Conservation (phyloP, 441 rosid species). For the Geranium incanum region DNA sequence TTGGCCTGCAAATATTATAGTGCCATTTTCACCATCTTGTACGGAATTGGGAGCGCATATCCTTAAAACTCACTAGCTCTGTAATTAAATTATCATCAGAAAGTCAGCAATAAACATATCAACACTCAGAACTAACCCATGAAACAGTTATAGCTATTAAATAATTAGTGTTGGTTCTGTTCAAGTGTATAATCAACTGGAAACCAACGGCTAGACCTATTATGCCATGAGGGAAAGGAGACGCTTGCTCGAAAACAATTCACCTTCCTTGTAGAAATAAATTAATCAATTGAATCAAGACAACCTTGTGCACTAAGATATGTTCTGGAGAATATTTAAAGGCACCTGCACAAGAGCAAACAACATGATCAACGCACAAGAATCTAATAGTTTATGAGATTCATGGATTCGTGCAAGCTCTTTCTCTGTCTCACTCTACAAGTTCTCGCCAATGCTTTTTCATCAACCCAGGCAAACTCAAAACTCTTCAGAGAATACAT, state of each 20-base stretch:
- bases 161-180: neutral
- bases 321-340: neutral
- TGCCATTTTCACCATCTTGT: neutral
- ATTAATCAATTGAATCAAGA: neutral
- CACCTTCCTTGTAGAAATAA: neutral
- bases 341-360: constrained; percentile 4
- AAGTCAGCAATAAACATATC: neutral
- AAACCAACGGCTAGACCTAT: neutral
- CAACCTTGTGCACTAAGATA: neutral
- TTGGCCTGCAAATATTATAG: constrained; percentile 1
- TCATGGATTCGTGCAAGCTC: constrained; percentile 22
- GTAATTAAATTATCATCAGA: neutral
- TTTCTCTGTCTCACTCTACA: constrained; percentile 20
- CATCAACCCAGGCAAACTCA: constrained; percentile 29
- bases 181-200: neutral
- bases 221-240: neutral
- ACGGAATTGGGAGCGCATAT: neutral
- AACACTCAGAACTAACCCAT: neutral
- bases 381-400: neutral
- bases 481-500: constrained; percentile 54
- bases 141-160: neutral
- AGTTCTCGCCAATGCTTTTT: constrained; percentile 15
- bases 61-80: neutral
- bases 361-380: neutral
- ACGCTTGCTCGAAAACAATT: neutral